Conservation (phyloP, 129 eudicot species). For the Lactuca saligna region DNA sequence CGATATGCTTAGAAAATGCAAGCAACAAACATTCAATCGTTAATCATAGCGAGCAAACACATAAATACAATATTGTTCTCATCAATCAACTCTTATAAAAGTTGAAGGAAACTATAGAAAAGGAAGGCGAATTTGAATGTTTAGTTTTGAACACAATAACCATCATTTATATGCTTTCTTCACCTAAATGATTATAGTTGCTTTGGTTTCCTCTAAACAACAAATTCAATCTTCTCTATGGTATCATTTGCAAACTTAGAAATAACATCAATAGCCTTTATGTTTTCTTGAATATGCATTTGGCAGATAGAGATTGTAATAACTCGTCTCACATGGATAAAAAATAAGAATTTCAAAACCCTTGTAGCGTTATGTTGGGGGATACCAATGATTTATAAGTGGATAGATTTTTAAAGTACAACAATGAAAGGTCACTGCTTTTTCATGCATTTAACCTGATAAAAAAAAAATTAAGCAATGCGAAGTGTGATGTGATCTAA, state of each 20-base stretch:
- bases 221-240: slow-evolving; percentile 59
- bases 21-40: background rate
- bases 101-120: background rate
- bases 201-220: slow-evolving; percentile 69
- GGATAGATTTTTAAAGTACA: too few species aligned
- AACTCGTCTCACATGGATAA: too few species aligned
- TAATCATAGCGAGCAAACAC: background rate
- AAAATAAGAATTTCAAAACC: too few species aligned
- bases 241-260: slow-evolving; percentile 39
- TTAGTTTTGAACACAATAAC: too few species aligned
- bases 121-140: background rate
- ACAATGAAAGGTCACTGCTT: background rate
- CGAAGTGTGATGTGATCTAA: slow-evolving; percentile 4
- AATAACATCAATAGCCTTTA: slow-evolving; percentile 70
- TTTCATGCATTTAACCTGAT: too few species aligned
- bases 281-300: slow-evolving; percentile 69
- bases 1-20: too few species aligned
- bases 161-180: background rate
- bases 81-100: background rate
- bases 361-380: background rate
- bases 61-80: background rate
- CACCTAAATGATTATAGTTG: slow-evolving; percentile 67
- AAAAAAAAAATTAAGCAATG: too few species aligned
- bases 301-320: too few species aligned
- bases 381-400: background rate